Conservation (phyloP, 768 basidiomycete genomes). For the Xerocomellus dryophilus region DNA sequence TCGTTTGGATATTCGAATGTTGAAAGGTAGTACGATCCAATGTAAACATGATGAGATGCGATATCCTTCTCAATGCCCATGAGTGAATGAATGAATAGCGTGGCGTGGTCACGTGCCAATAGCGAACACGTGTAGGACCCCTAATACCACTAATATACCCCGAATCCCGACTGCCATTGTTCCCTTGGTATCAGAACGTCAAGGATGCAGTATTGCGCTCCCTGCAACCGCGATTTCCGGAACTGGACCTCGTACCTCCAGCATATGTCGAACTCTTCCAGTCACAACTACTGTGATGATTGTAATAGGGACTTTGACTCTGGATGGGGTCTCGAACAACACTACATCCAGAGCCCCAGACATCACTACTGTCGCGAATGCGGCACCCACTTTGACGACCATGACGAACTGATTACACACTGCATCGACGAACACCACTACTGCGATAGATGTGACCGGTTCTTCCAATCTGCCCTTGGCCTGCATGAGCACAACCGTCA, state of each 20-base stretch:
- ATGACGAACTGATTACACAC: constrained; percentile 39
- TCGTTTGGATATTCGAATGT: too few species aligned
- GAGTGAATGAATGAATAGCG: too few species aligned
- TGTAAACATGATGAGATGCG: too few species aligned
- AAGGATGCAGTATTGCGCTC: constrained; percentile 34
- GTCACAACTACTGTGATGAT: constrained; percentile 44
- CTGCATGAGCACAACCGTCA: constrained; percentile 51
- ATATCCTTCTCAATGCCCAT: too few species aligned
- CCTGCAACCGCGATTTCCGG: constrained; percentile 40
- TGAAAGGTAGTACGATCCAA: too few species aligned
- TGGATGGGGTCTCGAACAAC: constrained; percentile 40
- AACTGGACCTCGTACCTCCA: constrained; percentile 28
- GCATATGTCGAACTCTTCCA: constrained; percentile 35
- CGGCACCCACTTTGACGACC: constrained; percentile 38
- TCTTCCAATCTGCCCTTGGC: constrained; percentile 40
- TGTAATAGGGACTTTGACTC: constrained; percentile 48
- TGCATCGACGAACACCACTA: constrained; percentile 38
- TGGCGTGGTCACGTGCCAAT: constrained; percentile 25
- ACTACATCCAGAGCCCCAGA: constrained; percentile 47
- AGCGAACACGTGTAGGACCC: constrained; percentile 33
- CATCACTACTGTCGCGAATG: constrained; percentile 57
- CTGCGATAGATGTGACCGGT: constrained; percentile 40
- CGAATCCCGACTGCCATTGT: background rate
- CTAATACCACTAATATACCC: background rate
- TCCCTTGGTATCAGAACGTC: too few species aligned